Base-by-base conservation (phyloP, 2,329 filamentous ascomycete species). In the Fonsecaea monophora region DNA sequence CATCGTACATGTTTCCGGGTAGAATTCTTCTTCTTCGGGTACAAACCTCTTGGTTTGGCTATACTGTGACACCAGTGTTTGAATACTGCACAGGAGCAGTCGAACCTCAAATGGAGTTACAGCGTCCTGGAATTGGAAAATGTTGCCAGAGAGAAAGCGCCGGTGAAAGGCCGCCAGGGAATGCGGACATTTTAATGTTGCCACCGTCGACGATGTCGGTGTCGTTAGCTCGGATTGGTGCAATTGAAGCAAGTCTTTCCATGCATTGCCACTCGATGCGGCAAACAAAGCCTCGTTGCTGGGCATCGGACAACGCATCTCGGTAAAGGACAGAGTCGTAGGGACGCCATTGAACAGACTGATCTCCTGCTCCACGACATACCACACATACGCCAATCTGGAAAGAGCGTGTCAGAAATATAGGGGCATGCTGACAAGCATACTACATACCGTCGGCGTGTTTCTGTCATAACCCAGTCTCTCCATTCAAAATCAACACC, bases 91-190 rank as follows among this genome's bases (percentile, higher is more conserved):
- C 13, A 56, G 53, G 15, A 56, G 53, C 15, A 56, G 35, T 9
- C 53, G 53, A 32, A 56, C 53, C 15, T 56, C 53, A 56, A 56
- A 56, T 4, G 53, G 53, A 32, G 53, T 56, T 12, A 56, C 53
- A 37, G 32, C 53, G 18, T 56, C 53, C 53, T 56, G 53, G 18
- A 56, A 56, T 21, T 56, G 53, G 53, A 56, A 56, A 9, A 56
- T 56, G 32, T 56, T 56, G 15, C 53, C 53, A 18, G n/a, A 56
- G 32, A 56, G 53, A 32, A 56, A 56, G 35, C 53, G 53, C 15
- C 53, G 53, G 12, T 56, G 53, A 15, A 56, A 56, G 6, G 53
- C 53, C 32, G 53, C 53, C 38, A 40, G 38, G 1, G 38, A 40
- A 15, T 40, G 12, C 12, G 38, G 38, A 13, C 38, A 40, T 5